phyloP scores from a whole-genome alignment of 78 protist species.

The Dictyostelium purpureum region DNA sequence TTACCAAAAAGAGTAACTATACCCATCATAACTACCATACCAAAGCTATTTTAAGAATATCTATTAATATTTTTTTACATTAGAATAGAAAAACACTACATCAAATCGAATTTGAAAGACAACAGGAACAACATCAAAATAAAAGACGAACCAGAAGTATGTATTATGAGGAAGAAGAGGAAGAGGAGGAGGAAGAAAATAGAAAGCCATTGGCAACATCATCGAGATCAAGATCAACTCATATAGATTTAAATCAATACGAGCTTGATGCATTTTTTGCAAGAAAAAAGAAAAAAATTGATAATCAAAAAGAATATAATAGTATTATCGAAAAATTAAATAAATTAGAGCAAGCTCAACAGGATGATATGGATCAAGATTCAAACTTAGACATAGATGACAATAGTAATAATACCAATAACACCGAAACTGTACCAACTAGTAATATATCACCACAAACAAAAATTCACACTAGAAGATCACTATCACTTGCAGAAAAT shows the following conservation, averaged over 20 bases:
- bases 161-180: background rate
- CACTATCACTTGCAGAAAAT: background rate
- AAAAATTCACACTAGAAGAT: background rate
- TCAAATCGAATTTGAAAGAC: too few relatives aligned
- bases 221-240: constrained; percentile 11
- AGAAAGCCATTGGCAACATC: background rate
- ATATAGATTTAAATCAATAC: background rate
- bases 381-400: too few relatives aligned
- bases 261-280: background rate
- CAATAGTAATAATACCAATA: background rate
- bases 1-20: background rate
- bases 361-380: too few relatives aligned
- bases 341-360: background rate
- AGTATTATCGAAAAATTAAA: too few relatives aligned
- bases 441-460: background rate
- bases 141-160: background rate
- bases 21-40: background rate
- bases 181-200: constrained; percentile 29
- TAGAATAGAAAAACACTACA: background rate
- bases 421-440: background rate
- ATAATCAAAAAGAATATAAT: background rate
- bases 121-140: too few relatives aligned
- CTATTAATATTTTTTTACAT: background rate
- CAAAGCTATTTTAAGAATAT: too few relatives aligned
- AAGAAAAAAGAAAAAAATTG: background rate